Conservation (phyloP, 495 filamentous ascomycete genomes). For the Penicillium turbatum region DNA sequence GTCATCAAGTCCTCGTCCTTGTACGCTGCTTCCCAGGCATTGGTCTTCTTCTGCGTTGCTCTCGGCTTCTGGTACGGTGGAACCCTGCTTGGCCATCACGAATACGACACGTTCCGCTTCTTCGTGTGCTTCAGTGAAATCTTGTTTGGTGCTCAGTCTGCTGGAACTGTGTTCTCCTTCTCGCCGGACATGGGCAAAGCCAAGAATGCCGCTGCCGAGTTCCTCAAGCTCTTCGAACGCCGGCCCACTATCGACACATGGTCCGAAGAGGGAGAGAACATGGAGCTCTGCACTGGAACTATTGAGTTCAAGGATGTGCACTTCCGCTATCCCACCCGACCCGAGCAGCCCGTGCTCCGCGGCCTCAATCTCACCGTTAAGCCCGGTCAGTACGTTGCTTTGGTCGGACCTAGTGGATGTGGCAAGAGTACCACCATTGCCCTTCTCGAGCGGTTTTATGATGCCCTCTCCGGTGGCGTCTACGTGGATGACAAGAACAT, state of each 20-base stretch:
- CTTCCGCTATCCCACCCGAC: slow-evolving; percentile 76
- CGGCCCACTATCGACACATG: slow-evolving; percentile 76
- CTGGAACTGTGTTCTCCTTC: slow-evolving; percentile 84
- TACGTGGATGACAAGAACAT: slow-evolving; percentile 74
- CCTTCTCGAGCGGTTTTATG: slow-evolving; percentile 81
- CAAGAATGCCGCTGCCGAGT: slow-evolving; percentile 68
- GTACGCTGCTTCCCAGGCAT: slow-evolving; percentile 74
- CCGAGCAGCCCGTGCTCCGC: slow-evolving; percentile 73
- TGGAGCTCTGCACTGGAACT: slow-evolving; percentile 58
- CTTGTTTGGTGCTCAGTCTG: slow-evolving; percentile 79
- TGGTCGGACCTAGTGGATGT: slow-evolving; percentile 78
- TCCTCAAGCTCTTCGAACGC: slow-evolving; percentile 76
- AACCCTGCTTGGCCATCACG: slow-evolving; percentile 61
- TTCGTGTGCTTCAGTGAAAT: slow-evolving; percentile 79
- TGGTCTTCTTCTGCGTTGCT: slow-evolving; percentile 77
- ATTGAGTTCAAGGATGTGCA: slow-evolving; percentile 77
- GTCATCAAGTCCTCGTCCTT: slow-evolving; percentile 64
- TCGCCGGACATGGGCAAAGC: slow-evolving; percentile 86
- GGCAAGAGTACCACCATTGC: slow-evolving; percentile 81
- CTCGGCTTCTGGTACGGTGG: slow-evolving; percentile 97
- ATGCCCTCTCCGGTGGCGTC: slow-evolving; percentile 67
- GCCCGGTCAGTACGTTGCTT: slow-evolving; percentile 73
- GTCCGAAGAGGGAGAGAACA: slow-evolving; percentile 63
- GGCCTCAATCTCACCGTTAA: slow-evolving; percentile 68
- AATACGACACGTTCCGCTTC: slow-evolving; percentile 75